These are phyloP conservation scores for Circinella umbellata DNA, from an alignment of 371 early-diverging fungal genomes.

Conservation along the genomic window DNA sequence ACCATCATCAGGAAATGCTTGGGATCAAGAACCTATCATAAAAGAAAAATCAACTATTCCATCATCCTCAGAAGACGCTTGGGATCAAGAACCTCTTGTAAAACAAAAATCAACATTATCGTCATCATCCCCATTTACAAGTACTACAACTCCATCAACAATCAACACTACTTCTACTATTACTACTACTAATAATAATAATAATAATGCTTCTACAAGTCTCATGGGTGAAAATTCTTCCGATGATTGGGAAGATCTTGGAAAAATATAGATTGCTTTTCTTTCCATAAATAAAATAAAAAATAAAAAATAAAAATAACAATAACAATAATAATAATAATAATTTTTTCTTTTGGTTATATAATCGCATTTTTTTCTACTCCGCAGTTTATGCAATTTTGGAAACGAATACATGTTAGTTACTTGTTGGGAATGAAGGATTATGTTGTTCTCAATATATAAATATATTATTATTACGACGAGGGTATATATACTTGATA, in stretches of 20 bases:
- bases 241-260: slow-evolving; percentile 11
- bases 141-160: not conserved
- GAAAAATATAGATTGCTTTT: not conserved
- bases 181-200: not conserved
- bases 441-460: no score
- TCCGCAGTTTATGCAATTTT: no score
- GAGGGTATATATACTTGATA: no score
- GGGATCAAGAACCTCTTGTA: slow-evolving; percentile 12
- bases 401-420: no score
- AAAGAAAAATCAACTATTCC: not conserved
- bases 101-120: not conserved
- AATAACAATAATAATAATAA: no score
- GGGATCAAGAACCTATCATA: slow-evolving; percentile 11
- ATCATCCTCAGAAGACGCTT: slow-evolving; percentile 5
- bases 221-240: not conserved
- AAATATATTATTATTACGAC: no score
- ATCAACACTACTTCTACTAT: not conserved
- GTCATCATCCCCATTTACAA: not conserved
- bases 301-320: no score
- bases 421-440: no score
- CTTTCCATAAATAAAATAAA: no score
- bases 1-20: not conserved
- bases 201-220: not conserved
- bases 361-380: no score
- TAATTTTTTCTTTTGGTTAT: no score